Evolutionary conservation across 1,284 basidiomycete genomes (phyloP), one percentile per base, ranked within the genome.

Genomic region (Melanopsichium pennsylvanicum): DNA sequence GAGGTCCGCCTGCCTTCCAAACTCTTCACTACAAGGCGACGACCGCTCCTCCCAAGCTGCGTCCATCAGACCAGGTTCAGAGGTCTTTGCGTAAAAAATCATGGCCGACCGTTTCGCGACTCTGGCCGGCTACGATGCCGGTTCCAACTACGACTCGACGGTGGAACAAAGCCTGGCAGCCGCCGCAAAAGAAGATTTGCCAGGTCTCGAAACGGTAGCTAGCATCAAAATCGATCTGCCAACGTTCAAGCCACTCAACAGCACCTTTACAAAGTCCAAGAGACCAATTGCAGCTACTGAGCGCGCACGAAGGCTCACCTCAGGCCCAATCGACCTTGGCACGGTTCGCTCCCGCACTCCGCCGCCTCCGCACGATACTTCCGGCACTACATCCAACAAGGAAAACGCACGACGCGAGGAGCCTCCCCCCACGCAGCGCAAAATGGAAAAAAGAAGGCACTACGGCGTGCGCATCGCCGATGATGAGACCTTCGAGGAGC

Each of bases 101-200:
- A 75, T 75, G 73, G 63, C 72, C 7, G 69, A 75, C 23, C 49
- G 71, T 8, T 72, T 72, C 29, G 63, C 70, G 15, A 60, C 63
- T n/a, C 44, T 72, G 12, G 69, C 72, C 41, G 74, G 72, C 55
- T 74, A 59, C 43, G 62, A 71, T 31, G 66, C 63, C 40, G 60
- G 57, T 5, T 59, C 66, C 44, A 68, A 58, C 35, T 67, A 68
- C 42, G 62, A 68, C 42, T 64, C 68, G 37, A 69, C 70, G 5
- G 33, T 56, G 4, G 55, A 66, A 38, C 60, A 70, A 18, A 61
- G 48, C 19, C 39, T 59, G 5, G 57, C 64, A 1, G 55, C 67
- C 4, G 61, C 48, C 10, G 46, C 55, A 2, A 60, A 35, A 38
- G 70, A 60, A 13, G 64, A 64, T 19, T 37, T 69, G 21, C 59